Percentiles rank a stretch among this genome's conserved stretches.
phyloP scores from a whole-genome alignment of 2,329 filamentous ascomycete genomes.

The Cladorrhinum sp. region DNA sequence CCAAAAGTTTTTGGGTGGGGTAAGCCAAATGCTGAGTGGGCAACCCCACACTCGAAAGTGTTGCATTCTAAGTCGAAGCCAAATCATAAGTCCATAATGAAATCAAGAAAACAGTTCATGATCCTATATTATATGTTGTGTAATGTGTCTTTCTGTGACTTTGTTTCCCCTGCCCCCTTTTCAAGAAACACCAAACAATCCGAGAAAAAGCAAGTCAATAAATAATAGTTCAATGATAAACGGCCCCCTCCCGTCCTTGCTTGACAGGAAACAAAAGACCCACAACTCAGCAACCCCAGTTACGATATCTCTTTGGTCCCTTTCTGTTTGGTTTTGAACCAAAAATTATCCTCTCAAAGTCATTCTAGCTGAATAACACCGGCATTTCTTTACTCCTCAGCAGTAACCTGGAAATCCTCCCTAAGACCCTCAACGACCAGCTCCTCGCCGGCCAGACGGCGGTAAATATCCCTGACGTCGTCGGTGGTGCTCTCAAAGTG shows the following conservation, averaged over 20 bases:
- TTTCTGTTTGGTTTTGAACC: neutral
- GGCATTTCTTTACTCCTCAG: neutral
- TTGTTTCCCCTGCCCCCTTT: neutral
- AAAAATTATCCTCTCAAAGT: neutral
- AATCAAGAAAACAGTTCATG: neutral
- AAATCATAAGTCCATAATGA: too few relatives aligned
- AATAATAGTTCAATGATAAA: neutral
- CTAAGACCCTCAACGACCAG: constrained; percentile 83
- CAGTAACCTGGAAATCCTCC: constrained; percentile 66
- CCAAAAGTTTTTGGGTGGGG: neutral
- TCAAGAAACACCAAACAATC: neutral
- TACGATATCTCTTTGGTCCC: neutral
- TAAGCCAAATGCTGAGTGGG: neutral
- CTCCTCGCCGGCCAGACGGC: constrained; percentile 76
- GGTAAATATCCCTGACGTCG: constrained; percentile 93
- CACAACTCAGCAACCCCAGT: neutral
- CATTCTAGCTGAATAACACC: neutral
- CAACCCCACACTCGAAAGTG: neutral
- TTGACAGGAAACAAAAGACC: neutral
- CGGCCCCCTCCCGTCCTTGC: neutral
- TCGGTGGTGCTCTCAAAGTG: constrained; percentile 93
- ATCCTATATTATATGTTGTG: neutral
- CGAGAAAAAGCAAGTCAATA: neutral
- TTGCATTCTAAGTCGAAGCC: too few relatives aligned
- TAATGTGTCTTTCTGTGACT: neutral